These are phyloP conservation scores for Diplocarpon mali DNA, from an alignment of 2,329 filamentous ascomycete species.

Conservation along the genomic window DNA sequence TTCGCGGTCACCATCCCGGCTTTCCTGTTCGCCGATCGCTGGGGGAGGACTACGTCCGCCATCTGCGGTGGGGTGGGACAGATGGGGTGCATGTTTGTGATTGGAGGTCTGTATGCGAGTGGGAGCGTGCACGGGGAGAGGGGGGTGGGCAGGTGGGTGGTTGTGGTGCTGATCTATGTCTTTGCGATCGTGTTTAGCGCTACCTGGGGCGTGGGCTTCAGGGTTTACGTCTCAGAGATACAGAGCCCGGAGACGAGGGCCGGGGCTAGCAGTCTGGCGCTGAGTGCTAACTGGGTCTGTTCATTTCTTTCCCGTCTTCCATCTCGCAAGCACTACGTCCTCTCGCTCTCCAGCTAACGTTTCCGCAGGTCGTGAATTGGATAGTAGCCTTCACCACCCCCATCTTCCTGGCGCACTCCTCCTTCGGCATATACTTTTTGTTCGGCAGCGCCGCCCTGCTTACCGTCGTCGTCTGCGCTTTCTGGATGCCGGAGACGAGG, in stretches of 20 bases:
- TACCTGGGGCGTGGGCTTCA: constrained; percentile 44
- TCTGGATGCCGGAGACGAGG: constrained; percentile 26
- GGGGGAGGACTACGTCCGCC: constrained; percentile 43
- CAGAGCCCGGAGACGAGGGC: constrained; percentile 44
- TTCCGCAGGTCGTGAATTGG: constrained; percentile 12
- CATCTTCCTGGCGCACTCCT: constrained; percentile 21
- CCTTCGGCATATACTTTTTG: constrained; percentile 23
- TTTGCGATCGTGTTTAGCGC: constrained; percentile 36
- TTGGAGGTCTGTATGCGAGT: constrained; percentile 41
- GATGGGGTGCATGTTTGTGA: constrained; percentile 39
- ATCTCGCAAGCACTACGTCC: not conserved
- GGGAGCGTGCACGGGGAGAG: constrained; percentile 30
- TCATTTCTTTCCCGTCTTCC: not conserved
- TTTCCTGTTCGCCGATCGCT: constrained; percentile 43
- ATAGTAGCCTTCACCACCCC: constrained; percentile 28
- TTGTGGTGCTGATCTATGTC: constrained; percentile 38
- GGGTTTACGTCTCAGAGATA: constrained; percentile 48
- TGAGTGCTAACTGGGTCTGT: constrained; percentile 34
- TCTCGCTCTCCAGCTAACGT: not conserved
- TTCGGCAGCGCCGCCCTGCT: constrained; percentile 31
- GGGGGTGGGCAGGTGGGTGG: constrained; percentile 37
- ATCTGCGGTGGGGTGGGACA: constrained; percentile 42
- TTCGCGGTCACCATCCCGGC: constrained; percentile 46
- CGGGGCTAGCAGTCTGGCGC: constrained; percentile 40
- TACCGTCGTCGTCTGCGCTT: constrained; percentile 11